These are phyloP conservation scores for Xylaria castorea DNA, from an alignment of 495 filamentous ascomycete genomes.

Conservation along the genomic window DNA sequence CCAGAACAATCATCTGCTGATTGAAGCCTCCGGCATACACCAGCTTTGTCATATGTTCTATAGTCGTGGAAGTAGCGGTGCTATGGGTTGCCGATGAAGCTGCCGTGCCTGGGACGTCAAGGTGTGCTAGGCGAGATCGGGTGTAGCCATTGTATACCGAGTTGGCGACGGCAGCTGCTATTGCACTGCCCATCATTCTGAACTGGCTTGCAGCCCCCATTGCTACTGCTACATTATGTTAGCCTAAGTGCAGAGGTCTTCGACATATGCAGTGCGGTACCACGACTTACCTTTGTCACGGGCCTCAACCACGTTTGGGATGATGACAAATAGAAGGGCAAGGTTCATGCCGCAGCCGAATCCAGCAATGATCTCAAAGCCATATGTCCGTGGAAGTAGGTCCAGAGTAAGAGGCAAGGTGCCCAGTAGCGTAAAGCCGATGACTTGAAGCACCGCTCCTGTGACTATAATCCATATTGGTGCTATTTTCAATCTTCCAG, in stretches of 20 bases:
- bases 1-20: conserved; percentile 31
- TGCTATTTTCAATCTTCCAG: conserved; percentile 34
- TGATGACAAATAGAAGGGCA: conserved; percentile 27
- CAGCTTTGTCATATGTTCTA: neutral
- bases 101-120: too few relatives aligned
- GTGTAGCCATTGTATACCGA: conserved; percentile 32
- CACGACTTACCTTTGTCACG: conserved; percentile 24
- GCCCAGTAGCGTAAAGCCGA: conserved; percentile 29
- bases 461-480: conserved; percentile 25
- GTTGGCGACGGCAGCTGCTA: conserved; percentile 28
- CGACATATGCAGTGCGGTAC: too few relatives aligned
- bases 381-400: conserved; percentile 39
- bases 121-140: neutral
- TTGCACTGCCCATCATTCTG: conserved; percentile 30
- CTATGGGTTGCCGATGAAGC: too few relatives aligned
- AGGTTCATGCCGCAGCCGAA: conserved; percentile 42
- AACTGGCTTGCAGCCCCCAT: conserved; percentile 33
- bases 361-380: conserved; percentile 43
- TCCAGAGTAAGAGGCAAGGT: conserved; percentile 13
- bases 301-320: conserved; percentile 12
- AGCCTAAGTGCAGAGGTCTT: too few relatives aligned
- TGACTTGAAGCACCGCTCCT: conserved; percentile 26
- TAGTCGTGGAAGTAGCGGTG: too few relatives aligned
- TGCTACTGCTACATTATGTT: conserved; percentile 25
- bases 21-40: conserved; percentile 31